Evolutionary conservation across 768 basidiomycete genomes (phyloP).

Genomic region (Psilocybe cyanescens): DNA sequence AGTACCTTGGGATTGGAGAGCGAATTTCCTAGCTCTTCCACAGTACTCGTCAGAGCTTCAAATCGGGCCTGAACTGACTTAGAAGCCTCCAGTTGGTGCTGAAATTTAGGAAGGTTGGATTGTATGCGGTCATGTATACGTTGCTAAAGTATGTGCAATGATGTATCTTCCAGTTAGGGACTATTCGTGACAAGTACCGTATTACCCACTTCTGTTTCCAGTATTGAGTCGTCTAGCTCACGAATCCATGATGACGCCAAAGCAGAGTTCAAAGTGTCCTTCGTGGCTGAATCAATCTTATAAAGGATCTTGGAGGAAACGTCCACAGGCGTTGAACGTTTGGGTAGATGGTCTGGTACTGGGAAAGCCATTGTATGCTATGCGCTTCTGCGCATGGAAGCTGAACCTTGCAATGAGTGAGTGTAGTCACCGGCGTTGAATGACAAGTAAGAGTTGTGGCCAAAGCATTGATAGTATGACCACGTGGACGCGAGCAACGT

Average conservation of each 20-base stretch:
- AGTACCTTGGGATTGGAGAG: conserved; percentile 67
- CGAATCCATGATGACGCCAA: conserved; percentile 71
- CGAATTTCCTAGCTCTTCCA: conserved; percentile 51
- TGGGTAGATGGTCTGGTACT: conserved; percentile 73
- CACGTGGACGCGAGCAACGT: conserved; percentile 32
- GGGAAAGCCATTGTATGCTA: conserved; percentile 67
- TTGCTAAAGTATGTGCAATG: conserved; percentile 43
- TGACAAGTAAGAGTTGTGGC: conserved; percentile 4
- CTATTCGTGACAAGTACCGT: not conserved
- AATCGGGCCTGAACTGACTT: conserved; percentile 67
- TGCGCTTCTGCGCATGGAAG: conserved; percentile 12
- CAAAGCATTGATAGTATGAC: conserved; percentile 7
- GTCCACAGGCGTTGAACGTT: conserved; percentile 60
- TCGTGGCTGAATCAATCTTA: conserved; percentile 66
- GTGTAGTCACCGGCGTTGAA: not conserved
- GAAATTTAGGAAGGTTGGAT: conserved; percentile 63
- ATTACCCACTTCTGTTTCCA: conserved; percentile 64
- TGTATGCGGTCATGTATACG: conserved; percentile 77
- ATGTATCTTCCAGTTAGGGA: not conserved
- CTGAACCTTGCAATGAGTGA: not conserved
- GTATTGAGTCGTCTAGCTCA: conserved; percentile 75
- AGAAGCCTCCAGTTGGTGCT: conserved; percentile 64
- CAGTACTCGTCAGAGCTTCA: conserved; percentile 50
- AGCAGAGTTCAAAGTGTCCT: conserved; percentile 58
- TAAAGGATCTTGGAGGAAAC: conserved; percentile 73